Evolutionary conservation across 148 eudicot species (phyloP), one percentile per base, ranked within the genome.

Genomic region (Diospyros kaki): DNA sequence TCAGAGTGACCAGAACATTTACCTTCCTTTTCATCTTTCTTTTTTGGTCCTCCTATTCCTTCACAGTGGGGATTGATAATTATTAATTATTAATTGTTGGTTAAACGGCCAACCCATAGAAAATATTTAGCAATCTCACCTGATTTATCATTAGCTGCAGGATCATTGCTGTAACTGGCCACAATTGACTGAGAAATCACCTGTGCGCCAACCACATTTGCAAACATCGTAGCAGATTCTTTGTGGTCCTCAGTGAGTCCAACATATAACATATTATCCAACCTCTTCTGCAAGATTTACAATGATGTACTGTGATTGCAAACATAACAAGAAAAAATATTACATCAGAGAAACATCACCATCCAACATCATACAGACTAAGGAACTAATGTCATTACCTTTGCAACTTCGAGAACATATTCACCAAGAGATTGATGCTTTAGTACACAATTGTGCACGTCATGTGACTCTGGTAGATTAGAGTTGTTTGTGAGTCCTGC

Each of bases 401-500:
- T 93, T 12, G 98, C 99, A 80, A 96, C 94, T 70, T 85, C 83
- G 85, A 96, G 91, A 74, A 96, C 99, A 76, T 86, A 73, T 69
- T 88, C 77, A 54, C 99, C 99, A 74, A 93, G 91, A 73, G 78
- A 48, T 7, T 44, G 86, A 84, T 93, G 82, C 74, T 88, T 89
- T 71, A 84, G 83, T 69, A 91, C 91, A 78, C 99, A 96, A 56
- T 77, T 86, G 67, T 94, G 99, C 72, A 93, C 90, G 77, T 89
- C 84, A 87, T 89, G 98, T 52, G 97, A 81, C 73, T 86, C 98
- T 14, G 79, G 75, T 43, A 77, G 44, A 79, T 84, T 81, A 55
- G 99, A 96, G 82, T 93, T 96, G 82, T 96, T 96, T 68, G 99
- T 93, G 78, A 96, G 83, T 74, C 99, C 98, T 75, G 97, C 89